A percentile compares a stretch with the other conserved stretches of the same genome.
Conservation (phyloP, 768 basidiomycete species). For the Chlorophyllum brunneum region DNA sequence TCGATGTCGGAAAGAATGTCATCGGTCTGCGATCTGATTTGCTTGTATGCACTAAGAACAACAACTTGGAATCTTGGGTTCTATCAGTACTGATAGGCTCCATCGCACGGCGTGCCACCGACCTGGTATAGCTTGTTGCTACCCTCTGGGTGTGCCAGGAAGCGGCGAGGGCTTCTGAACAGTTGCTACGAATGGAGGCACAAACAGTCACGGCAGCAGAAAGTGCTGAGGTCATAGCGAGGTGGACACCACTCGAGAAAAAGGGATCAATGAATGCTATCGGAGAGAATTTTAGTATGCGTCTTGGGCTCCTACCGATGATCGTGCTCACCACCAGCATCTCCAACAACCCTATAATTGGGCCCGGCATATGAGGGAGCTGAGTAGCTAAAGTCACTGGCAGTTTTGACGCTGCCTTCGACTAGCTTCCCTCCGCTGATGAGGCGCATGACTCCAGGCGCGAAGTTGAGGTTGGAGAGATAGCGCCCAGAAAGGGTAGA, state of each 20-base stretch:
- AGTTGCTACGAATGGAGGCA: conserved; percentile 49
- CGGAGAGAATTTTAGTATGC: conserved; percentile 4
- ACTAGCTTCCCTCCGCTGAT: conserved; percentile 37
- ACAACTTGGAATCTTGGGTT: conserved; percentile 57
- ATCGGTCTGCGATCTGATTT: conserved; percentile 56
- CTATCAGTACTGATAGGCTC: conserved; percentile 4
- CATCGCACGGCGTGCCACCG: conserved; percentile 3
- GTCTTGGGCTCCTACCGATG: neutral
- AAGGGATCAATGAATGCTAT: conserved; percentile 64
- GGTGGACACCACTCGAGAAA: conserved; percentile 63
- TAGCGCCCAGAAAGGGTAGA: conserved; percentile 38
- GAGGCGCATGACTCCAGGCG: conserved; percentile 41
- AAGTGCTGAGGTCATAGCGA: conserved; percentile 59
- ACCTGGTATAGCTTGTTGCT: conserved; percentile 58
- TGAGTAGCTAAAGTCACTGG: conserved; percentile 64
- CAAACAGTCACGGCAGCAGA: conserved; percentile 55
- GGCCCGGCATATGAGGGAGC: conserved; percentile 51
- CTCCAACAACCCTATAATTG: conserved; percentile 58
- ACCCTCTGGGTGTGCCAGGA: conserved; percentile 55
- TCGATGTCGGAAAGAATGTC: conserved; percentile 60
- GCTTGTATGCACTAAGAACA: conserved; percentile 71
- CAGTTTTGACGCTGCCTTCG: conserved; percentile 44
- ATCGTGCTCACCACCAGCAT: conserved; percentile 52
- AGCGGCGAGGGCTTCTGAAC: conserved; percentile 41
- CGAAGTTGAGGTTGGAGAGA: conserved; percentile 38